Evolutionary conservation across 768 basidiomycete species (phyloP), one percentile per base, ranked within the genome.

Genomic region (Tubosaeta brunneosetosa): DNA sequence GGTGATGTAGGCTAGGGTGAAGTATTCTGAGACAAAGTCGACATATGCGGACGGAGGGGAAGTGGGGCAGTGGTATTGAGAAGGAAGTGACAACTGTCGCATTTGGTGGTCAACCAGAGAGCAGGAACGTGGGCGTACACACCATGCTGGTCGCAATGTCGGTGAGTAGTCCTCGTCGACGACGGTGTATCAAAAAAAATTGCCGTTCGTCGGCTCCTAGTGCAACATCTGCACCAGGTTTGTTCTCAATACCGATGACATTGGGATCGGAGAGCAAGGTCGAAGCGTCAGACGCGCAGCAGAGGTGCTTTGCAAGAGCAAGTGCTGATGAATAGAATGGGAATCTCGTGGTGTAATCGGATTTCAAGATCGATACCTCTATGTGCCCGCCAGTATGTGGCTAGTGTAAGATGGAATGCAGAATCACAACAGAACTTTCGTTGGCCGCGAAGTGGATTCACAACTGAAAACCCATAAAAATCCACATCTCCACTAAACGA

Each of bases 401-500:
- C 4, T 22, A 25, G 3, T 12, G 8, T 3, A 3, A 5, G 16
- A 40, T 11, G 22, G 44, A 50, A 43, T 37, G 49, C 10, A 34
- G 36, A 38, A 40, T 44, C 48, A 66, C 61, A 53, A 37, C 61
- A 63, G 12, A 61, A 60, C 57, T 45, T 37, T 61, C 19, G 60
- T 50, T 29, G 51, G 51, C 55, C 62, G 31, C 26, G 7, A 8
- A 17, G 19, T 5, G 3, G 13, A 41, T 55, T 26, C 49, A 32
- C 17, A 3, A 41, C 14, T 2, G 8, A 44, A 13, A 38, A 33
- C 17, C 7, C 17, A 38, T 19, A 44, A 6, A 6, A 17, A 43
- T 53, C 12, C 22, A 64, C 62, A 47, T 75, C 72, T 1, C 74
- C 74, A 6, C 74, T 72, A 50, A 75, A 76, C 13, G 60, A 52